These are phyloP conservation scores for Triadica sebifera DNA, from an alignment of 345 rosid genomes.

Conservation along the genomic window DNA sequence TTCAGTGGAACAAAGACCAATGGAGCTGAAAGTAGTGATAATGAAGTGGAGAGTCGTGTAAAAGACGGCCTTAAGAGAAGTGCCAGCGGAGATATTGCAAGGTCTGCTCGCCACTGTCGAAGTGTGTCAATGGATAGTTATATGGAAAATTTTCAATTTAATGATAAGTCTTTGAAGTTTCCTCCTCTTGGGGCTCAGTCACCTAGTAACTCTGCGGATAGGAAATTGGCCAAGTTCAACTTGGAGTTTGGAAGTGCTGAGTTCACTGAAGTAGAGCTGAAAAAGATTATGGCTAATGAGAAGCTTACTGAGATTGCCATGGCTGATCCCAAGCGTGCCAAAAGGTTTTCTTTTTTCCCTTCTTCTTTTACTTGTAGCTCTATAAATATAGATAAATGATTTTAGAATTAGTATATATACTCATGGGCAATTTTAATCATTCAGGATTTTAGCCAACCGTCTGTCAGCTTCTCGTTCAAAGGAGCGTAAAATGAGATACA, in stretches of 20 bases:
- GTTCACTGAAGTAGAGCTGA: constrained; percentile 71
- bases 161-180: constrained; percentile 65
- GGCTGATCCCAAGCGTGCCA: constrained; percentile 82
- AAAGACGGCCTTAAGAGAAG: constrained; percentile 78
- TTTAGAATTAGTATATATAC: background rate
- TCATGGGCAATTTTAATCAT: constrained; percentile 11
- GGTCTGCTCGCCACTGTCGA: constrained; percentile 64
- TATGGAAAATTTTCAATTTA: constrained; percentile 67
- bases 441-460: constrained; percentile 86
- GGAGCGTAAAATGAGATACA: constrained; percentile 87
- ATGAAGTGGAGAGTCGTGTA: constrained; percentile 83
- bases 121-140: constrained; percentile 95
- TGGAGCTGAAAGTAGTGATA: constrained; percentile 80
- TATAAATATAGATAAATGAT: background rate
- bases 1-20: constrained; percentile 83
- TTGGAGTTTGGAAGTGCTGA: constrained; percentile 85
- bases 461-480: constrained; percentile 95
- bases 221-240: constrained; percentile 49
- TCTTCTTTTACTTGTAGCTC: background rate
- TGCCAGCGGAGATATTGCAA: constrained; percentile 72
- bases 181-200: constrained; percentile 70
- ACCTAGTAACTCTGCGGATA: constrained; percentile 64
- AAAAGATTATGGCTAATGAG: constrained; percentile 92
- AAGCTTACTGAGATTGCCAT: constrained; percentile 86
- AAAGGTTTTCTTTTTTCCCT: constrained; percentile 49